These are phyloP conservation scores for Chloropicon primus DNA, from an alignment of 139 green algal genomes.

Conservation along the genomic window DNA sequence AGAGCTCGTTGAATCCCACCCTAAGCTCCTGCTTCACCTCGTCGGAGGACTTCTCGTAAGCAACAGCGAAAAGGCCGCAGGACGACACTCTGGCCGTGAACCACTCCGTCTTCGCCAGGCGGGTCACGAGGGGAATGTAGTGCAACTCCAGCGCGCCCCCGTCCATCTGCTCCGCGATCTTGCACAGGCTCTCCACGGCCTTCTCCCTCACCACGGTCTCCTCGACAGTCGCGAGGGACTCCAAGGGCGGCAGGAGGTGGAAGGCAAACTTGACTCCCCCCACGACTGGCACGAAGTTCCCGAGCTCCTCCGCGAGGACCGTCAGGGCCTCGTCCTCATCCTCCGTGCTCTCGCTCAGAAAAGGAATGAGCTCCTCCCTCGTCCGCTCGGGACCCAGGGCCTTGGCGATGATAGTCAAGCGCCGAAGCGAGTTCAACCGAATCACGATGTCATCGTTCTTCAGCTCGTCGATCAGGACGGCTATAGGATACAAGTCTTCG, in stretches of 20 bases:
- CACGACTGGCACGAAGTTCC: constrained; percentile 82
- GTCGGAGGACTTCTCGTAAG: constrained; percentile 41
- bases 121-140: constrained; percentile 70
- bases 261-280: constrained; percentile 66
- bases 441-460: constrained; percentile 88
- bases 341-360: constrained; percentile 87
- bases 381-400: constrained; percentile 89
- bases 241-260: constrained; percentile 75
- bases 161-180: constrained; percentile 61
- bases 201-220: constrained; percentile 96
- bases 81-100: constrained; percentile 90
- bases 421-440: constrained; percentile 79
- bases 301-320: constrained; percentile 95
- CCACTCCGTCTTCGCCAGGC: constrained; percentile 84
- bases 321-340: constrained; percentile 77
- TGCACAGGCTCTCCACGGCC: constrained; percentile 72
- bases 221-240: constrained; percentile 83
- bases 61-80: constrained; percentile 71
- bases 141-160: constrained; percentile 43
- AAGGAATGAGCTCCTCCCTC: constrained; percentile 90
- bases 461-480: constrained; percentile 76
- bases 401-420: constrained; percentile 80
- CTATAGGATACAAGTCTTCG: constrained; percentile 57
- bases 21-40: constrained; percentile 51
- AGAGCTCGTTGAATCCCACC: constrained; percentile 59